Base-by-base conservation (phyloP, 169 alveolate species). In the Blepharisma undulans region DNA sequence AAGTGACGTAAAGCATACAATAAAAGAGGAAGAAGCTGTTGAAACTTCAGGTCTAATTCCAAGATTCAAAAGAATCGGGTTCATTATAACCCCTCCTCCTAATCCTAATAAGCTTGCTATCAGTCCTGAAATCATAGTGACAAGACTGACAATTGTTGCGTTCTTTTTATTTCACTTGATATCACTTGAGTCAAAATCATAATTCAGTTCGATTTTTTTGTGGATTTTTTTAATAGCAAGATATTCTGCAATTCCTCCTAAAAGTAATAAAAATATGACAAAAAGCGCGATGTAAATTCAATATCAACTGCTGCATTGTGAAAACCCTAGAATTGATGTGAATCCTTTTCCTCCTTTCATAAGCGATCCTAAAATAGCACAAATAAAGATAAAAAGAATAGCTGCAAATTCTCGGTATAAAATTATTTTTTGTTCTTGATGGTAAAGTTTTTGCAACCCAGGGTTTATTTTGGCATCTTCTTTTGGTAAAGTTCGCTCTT, bases 11-110 rank as follows among this genome's bases (percentile, higher is more conserved):
- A 94, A 94, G 78, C 93, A 78, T n/a, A 96, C 96, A 76, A 96
- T 74, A 90, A 93, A 94, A 93, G 93, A 93, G 16, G 96, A 91
- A 32, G 98, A 93, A 19, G 96, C 94, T 7, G 98, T 92, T 22
- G 96, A 94, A 21, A 96, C 97, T 36, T 91, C 91, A 71, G 98
- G 98, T 76, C 90, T 95, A 18, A 90, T 76, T 30, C 98, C 98
- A 12, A 95, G 72, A 25, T 87, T 90, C 34, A 96, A 77, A 89
- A 96, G 82, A 27, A 96, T 76, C 25, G 97, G 97, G 10, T 93
- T 95, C 89, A 95, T 93, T 71, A 96, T 93, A 14, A 92, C 85
- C 3, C 97, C 97, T 10, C 98, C 98, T 27, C 98, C 97, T 27
- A 96, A 87, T 74, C 98, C 98, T 18, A 96, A 84, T 7, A 92